Evolutionary conservation across 2,329 filamentous ascomycete species (phyloP), one percentile per base, ranked within the genome.

Genomic region (Ambrosiella xylebori): DNA sequence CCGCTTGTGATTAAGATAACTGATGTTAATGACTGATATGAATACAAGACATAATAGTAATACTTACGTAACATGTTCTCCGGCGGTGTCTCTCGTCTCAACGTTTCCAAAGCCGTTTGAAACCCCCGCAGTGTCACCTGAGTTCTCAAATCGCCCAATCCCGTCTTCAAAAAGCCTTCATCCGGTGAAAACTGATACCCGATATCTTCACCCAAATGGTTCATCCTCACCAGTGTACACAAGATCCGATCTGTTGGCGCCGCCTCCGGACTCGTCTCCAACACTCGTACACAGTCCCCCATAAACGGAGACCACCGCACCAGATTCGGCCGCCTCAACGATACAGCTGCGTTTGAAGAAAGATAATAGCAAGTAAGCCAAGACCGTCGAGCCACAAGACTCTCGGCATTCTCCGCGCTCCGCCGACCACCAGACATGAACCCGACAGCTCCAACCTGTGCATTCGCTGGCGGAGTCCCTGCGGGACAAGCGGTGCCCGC

Each of bases 201-300:
- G 13, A 87, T 76, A 59, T 88, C 82, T 66, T 89, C 86, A 1
- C 79, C 79, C 50, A 88, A 71, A 56, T 75, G 76, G 62, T 82
- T 77, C 36, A 79, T 76, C 71, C 76, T 78, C 1, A 81, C 75
- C 13, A 82, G 70, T 50, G 81, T 78, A 58, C 78, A 80, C 12
- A 84, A 71, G 58, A 76, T 77, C 59, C 71, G 69, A 65, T 84
- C 81, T 1, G 77, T 75, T 0, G 78, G 75, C 6, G 75, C 73
- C 1, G 78, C 77, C 1, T 81, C 75, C 0, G 75, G 72, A 2
- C 75, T 75, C 1, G 71, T 72, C 64, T 78, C 71, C 2, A 84
- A 68, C 7, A 79, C 68, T 13, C 79, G 74, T 60, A 82, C 68
- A 62, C 76, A 79, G 64, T 84, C 80, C 1, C 73, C 71, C 73